Evolutionary conservation across 2,329 filamentous ascomycete genomes (phyloP).

Genomic region (Westerdykella ornata): DNA sequence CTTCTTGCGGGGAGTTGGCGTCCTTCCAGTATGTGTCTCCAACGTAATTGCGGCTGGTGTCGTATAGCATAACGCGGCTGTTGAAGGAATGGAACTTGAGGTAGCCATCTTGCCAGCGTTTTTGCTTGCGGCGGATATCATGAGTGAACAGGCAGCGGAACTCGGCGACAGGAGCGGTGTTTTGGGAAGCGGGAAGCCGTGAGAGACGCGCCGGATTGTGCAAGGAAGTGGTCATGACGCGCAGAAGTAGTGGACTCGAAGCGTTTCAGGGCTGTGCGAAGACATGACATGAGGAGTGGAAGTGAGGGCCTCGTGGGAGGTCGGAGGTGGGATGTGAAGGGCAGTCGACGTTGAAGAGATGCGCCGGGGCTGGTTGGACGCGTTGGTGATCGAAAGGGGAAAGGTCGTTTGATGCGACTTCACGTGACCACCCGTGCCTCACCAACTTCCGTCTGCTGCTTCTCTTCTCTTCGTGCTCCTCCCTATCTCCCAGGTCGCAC

Average conservation of each 20-base stretch:
- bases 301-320: too few relatives aligned
- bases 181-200: slow-evolving; percentile 48
- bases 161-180: slow-evolving; percentile 69
- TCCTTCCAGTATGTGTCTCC: slow-evolving; percentile 79
- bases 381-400: too few relatives aligned
- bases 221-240: slow-evolving; percentile 23
- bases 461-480: too few relatives aligned
- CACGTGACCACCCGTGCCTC: background rate
- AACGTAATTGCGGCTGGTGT: slow-evolving; percentile 70
- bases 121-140: slow-evolving; percentile 78
- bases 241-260: slow-evolving; percentile 1
- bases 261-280: slow-evolving; percentile 4
- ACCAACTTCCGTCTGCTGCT: background rate
- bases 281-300: slow-evolving; percentile 6
- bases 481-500: too few relatives aligned
- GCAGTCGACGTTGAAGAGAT: background rate
- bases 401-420: background rate
- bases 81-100: slow-evolving; percentile 89
- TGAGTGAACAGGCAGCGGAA: slow-evolving; percentile 82
- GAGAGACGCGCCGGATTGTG: slow-evolving; percentile 20
- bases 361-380: background rate
- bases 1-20: slow-evolving; percentile 63
- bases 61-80: slow-evolving; percentile 82
- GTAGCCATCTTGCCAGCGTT: slow-evolving; percentile 88
- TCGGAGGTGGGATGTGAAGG: too few relatives aligned